Percentiles rank a stretch among this genome's conserved stretches.
Conservation (phyloP, 75 land plant species). For the Isoetes taiwanensis region DNA sequence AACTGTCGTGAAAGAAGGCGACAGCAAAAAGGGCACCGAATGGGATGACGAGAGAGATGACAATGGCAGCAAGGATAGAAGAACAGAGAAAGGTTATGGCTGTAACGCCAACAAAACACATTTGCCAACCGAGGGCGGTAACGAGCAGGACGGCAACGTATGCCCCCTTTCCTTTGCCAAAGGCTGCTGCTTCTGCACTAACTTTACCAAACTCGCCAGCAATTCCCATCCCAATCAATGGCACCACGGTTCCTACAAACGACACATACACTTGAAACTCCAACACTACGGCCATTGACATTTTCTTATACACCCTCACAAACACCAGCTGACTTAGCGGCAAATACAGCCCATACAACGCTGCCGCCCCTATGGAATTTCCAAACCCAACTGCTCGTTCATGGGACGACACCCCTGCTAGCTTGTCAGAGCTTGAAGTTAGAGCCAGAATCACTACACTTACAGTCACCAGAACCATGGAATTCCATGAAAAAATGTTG, state of each 20-base stretch:
- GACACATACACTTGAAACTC: not conserved
- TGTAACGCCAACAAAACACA: not conserved
- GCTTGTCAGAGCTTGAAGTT: not conserved
- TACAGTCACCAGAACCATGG: not conserved
- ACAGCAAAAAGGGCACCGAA: not conserved
- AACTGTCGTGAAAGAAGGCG: not conserved
- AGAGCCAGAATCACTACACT: not conserved
- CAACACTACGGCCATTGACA: not conserved
- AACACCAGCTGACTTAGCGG: not conserved
- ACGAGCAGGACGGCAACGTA: not conserved
- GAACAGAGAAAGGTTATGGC: not conserved
- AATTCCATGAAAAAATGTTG: not conserved
- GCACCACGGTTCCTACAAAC: not conserved
- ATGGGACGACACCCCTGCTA: not conserved
- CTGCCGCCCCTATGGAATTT: not conserved
- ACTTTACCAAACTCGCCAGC: not conserved
- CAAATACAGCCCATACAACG: not conserved
- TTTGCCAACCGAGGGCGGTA: conserved; percentile 1
- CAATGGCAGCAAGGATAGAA: not conserved
- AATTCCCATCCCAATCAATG: not conserved
- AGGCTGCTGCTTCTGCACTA: not conserved
- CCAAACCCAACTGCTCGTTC: not conserved
- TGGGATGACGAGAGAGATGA: not conserved
- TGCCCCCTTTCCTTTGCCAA: not conserved
- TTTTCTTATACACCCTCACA: not conserved